Conservation (phyloP, 2,329 filamentous ascomycete species). For the Fusarium sp. region DNA sequence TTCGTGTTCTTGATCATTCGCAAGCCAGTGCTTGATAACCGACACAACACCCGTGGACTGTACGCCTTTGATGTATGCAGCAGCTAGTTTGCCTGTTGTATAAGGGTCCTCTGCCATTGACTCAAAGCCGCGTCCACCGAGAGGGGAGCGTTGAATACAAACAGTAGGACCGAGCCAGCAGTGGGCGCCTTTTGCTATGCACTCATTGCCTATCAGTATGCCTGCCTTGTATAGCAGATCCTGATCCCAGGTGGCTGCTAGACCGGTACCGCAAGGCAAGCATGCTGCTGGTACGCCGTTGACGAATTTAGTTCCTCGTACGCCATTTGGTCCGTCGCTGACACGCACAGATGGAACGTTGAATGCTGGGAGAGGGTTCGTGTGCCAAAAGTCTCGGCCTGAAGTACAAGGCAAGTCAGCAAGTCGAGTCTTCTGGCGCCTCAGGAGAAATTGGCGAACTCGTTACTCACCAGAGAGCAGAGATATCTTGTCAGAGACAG, state of each 20-base stretch:
- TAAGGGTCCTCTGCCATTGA: background rate
- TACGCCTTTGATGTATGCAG: background rate
- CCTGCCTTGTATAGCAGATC: background rate
- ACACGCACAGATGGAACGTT: background rate
- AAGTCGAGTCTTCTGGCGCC: background rate
- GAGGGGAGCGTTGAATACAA: background rate
- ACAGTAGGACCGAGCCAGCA: background rate
- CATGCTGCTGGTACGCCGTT: background rate
- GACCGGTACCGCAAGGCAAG: background rate
- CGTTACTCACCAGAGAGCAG: background rate
- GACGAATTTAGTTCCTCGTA: background rate
- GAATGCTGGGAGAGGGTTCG: background rate
- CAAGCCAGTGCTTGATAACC: background rate
- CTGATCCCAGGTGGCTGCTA: background rate
- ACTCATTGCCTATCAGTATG: background rate
- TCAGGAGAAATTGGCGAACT: rapidly evolving
- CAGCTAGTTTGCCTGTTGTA: background rate
- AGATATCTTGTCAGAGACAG: background rate
- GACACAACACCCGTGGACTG: background rate
- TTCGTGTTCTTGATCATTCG: background rate
- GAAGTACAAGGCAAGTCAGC: background rate
- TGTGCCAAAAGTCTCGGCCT: background rate
- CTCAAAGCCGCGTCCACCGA: background rate
- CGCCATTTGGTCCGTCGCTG: background rate
- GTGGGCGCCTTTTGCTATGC: background rate